phyloP scores from a whole-genome alignment of 2,329 filamentous ascomycete genomes.

The Orbilia javanica region DNA sequence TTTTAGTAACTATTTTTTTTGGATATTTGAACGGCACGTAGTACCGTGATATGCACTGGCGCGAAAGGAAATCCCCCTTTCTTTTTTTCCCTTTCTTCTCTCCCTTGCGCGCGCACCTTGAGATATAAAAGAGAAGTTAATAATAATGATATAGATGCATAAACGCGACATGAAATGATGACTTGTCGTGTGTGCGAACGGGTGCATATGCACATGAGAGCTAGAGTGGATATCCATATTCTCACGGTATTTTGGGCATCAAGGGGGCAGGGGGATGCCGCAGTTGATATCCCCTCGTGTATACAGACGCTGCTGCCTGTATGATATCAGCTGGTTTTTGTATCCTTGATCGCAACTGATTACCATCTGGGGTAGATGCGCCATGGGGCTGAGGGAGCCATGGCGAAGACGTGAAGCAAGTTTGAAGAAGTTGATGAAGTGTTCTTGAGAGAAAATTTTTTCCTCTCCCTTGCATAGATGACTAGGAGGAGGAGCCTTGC shows the following conservation, averaged over 20 bases:
- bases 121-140: neutral
- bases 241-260: neutral
- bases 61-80: conserved; percentile 23
- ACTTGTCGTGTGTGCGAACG: conserved; percentile 15
- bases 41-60: conserved; percentile 13
- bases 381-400: neutral
- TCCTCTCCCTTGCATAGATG: neutral
- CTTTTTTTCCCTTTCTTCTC: neutral
- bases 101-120: neutral
- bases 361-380: neutral
- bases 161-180: conserved; percentile 6
- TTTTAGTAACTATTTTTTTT: neutral
- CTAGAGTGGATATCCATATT: neutral
- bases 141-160: conserved; percentile 8
- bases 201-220: conserved; percentile 11
- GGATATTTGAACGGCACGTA: neutral
- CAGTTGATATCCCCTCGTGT: neutral
- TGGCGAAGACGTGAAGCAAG: neutral
- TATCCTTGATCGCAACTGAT: neutral
- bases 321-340: neutral
- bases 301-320: neutral
- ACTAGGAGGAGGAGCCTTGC: neutral
- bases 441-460: neutral
- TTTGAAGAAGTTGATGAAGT: conserved; percentile 1
- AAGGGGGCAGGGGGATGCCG: neutral